These are phyloP conservation scores for Nigrospora osmanthi DNA, from an alignment of 2,329 filamentous ascomycete genomes.

Conservation along the genomic window DNA sequence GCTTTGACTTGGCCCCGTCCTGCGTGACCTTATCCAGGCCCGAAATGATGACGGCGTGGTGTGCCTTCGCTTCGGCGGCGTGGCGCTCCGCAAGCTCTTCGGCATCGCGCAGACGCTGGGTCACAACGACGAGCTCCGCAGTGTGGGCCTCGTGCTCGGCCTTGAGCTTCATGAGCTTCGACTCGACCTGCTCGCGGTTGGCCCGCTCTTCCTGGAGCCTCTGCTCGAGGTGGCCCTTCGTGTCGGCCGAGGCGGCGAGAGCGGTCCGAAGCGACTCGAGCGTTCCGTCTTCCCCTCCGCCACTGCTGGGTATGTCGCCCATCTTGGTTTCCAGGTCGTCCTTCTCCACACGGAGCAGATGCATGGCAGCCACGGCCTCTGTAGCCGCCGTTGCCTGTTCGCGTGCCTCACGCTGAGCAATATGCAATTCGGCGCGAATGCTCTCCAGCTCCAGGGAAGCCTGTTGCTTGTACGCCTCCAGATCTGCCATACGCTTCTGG, in stretches of 20 bases:
- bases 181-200: slow-evolving; percentile 67
- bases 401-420: slow-evolving; percentile 67
- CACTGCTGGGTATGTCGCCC: slow-evolving; percentile 61
- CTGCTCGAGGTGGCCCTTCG: slow-evolving; percentile 66
- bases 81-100: slow-evolving; percentile 85
- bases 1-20: slow-evolving; percentile 37
- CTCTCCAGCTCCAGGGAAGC: slow-evolving; percentile 79
- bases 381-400: slow-evolving; percentile 73
- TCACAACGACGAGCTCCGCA: slow-evolving; percentile 67
- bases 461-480: slow-evolving; percentile 78
- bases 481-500: slow-evolving; percentile 72
- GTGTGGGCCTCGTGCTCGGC: slow-evolving; percentile 76
- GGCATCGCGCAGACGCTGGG: slow-evolving; percentile 70
- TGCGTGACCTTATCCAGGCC: slow-evolving; percentile 70
- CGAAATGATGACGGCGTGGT: slow-evolving; percentile 73
- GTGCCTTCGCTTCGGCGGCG: slow-evolving; percentile 77
- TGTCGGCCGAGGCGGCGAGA: slow-evolving; percentile 70
- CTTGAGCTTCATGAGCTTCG: slow-evolving; percentile 68
- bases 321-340: slow-evolving; percentile 62
- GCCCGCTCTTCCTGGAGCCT: slow-evolving; percentile 77
- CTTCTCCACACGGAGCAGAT: slow-evolving; percentile 80
- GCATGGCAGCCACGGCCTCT: slow-evolving; percentile 67
- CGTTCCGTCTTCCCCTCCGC: slow-evolving; percentile 36
- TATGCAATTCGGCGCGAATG: slow-evolving; percentile 77
- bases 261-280: slow-evolving; percentile 72